These are phyloP conservation scores for Phytopythium mirpurense DNA, from an alignment of 352 stramenopile species.

Conservation along the genomic window DNA sequence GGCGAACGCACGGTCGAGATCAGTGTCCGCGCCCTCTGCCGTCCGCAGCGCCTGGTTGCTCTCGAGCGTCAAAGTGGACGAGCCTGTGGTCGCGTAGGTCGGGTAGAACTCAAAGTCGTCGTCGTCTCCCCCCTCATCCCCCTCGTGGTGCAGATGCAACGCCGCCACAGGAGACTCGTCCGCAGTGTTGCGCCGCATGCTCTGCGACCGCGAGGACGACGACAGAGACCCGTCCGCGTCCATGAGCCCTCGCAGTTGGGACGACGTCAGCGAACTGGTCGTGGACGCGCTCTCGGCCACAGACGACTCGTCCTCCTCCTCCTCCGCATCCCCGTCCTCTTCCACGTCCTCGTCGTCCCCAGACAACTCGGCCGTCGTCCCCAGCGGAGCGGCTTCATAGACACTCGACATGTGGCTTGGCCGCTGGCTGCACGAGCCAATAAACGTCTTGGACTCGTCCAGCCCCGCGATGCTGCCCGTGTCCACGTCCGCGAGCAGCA, in stretches of 20 bases:
- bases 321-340: background rate
- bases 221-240: constrained; percentile 20
- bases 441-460: constrained; percentile 17
- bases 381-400: background rate
- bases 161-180: background rate
- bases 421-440: background rate
- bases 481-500: constrained; percentile 30
- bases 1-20: constrained; percentile 14
- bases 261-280: constrained; percentile 24
- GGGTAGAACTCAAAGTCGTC: constrained; percentile 45
- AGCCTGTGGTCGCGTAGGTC: constrained; percentile 11
- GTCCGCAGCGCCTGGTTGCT: constrained; percentile 4
- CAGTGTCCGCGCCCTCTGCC: constrained; percentile 8
- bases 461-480: constrained; percentile 26
- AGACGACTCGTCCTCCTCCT: constrained; percentile 1
- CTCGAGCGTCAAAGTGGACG: constrained; percentile 8
- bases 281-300: constrained; percentile 13
- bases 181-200: constrained; percentile 5
- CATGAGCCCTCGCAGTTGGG: constrained; percentile 22
- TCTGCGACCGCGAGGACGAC: background rate
- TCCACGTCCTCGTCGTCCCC: background rate
- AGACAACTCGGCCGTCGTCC: background rate
- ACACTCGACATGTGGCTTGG: background rate
- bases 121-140: constrained; percentile 23
- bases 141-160: constrained; percentile 4